Percentiles rank a stretch among this genome's conserved stretches.
Conservation (phyloP, 176 grass and related monocot genomes). For the Hordeum marinum region DNA sequence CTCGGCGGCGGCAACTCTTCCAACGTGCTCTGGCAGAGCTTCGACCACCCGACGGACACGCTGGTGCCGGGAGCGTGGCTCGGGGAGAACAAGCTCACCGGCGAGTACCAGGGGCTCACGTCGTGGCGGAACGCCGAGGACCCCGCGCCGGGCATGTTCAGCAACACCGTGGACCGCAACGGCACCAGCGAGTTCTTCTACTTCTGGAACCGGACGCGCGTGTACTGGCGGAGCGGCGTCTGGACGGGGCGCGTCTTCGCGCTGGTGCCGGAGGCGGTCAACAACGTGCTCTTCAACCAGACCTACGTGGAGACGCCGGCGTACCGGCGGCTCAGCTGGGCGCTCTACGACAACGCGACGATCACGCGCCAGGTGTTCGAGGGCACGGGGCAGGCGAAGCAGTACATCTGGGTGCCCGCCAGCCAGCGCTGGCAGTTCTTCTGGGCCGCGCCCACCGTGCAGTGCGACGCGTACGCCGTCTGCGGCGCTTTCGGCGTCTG, state of each 20-base stretch:
- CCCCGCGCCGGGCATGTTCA: slow-evolving; percentile 33
- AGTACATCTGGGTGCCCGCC: slow-evolving; percentile 15
- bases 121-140: slow-evolving; percentile 45
- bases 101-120: slow-evolving; percentile 24
- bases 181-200: slow-evolving; percentile 29
- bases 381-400: slow-evolving; percentile 28
- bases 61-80: slow-evolving; percentile 44
- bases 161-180: slow-evolving; percentile 8
- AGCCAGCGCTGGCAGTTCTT: slow-evolving; percentile 21
- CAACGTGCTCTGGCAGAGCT: slow-evolving; percentile 38
- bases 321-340: slow-evolving; percentile 16
- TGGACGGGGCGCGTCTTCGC: slow-evolving; percentile 30
- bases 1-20: slow-evolving; percentile 26
- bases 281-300: slow-evolving; percentile 44
- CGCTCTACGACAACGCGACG: slow-evolving; percentile 38
- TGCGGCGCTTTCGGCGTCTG: slow-evolving; percentile 26
- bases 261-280: slow-evolving; percentile 19
- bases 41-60: slow-evolving; percentile 30
- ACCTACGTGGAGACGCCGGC: slow-evolving; percentile 26
- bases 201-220: slow-evolving; percentile 13
- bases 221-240: slow-evolving; percentile 37
- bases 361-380: slow-evolving; percentile 41
- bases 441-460: slow-evolving; percentile 27
- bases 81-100: slow-evolving; percentile 28
- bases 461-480: slow-evolving; percentile 30